These are phyloP conservation scores for Apiospora kogelbergensis DNA, from an alignment of 2,329 filamentous ascomycete genomes.

Conservation along the genomic window DNA sequence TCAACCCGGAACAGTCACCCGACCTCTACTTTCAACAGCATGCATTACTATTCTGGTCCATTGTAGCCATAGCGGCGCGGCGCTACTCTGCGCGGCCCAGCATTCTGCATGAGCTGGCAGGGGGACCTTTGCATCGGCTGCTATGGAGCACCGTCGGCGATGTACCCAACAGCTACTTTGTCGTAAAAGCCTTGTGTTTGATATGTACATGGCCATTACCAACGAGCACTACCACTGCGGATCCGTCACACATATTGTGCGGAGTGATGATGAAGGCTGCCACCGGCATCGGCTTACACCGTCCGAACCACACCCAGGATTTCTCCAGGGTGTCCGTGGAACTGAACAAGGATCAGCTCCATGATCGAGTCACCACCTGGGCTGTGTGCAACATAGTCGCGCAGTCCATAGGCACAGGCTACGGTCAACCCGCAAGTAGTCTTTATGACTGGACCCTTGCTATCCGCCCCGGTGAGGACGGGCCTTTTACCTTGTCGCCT, in stretches of 20 bases:
- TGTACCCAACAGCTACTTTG: conserved; percentile 75
- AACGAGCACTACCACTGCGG: conserved; percentile 76
- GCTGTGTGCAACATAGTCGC: conserved; percentile 83
- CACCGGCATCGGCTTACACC: conserved; percentile 78
- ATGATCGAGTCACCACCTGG: conserved; percentile 79
- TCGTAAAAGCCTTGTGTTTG: conserved; percentile 78
- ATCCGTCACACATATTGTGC: conserved; percentile 78
- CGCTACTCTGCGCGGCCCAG: conserved; percentile 64
- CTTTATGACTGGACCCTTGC: conserved; percentile 74
- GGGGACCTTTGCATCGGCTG: conserved; percentile 65
- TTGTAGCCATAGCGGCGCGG: conserved; percentile 72
- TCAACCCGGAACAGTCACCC: conserved; percentile 64
- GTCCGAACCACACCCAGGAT: conserved; percentile 79
- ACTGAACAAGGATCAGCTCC: conserved; percentile 75
- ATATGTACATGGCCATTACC: conserved; percentile 82
- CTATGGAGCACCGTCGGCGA: conserved; percentile 77
- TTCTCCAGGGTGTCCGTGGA: conserved; percentile 76
- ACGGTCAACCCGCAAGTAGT: conserved; percentile 77
- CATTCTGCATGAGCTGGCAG: conserved; percentile 66
- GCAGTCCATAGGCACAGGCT: conserved; percentile 79
- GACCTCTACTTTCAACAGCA: conserved; percentile 77
- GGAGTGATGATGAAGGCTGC: conserved; percentile 87
- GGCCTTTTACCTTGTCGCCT: conserved; percentile 56
- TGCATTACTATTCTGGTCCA: conserved; percentile 82
- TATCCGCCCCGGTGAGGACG: conserved; percentile 58